These are phyloP conservation scores for Vittaforma corneae DNA, from an alignment of 371 early-diverging fungal species.

Conservation along the genomic window DNA sequence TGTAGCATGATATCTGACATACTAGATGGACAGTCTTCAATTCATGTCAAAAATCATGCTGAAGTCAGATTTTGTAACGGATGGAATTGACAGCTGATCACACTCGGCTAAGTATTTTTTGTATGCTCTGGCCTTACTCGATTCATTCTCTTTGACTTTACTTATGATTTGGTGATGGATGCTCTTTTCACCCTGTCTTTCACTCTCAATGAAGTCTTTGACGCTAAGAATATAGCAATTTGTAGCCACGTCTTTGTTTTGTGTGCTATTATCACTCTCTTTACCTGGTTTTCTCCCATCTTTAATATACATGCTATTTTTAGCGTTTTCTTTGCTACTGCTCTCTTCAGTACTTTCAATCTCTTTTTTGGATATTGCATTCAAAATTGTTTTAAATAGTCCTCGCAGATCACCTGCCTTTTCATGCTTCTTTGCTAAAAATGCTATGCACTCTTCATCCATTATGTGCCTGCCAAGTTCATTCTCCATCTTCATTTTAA, in stretches of 20 bases:
- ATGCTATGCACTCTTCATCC: background rate
- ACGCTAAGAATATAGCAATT: background rate
- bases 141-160: background rate
- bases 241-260: too few relatives aligned
- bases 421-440: constrained; percentile 27
- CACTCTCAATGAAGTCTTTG: background rate
- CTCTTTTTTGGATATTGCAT: constrained; percentile 16
- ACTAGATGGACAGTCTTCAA: too few relatives aligned
- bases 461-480: constrained; percentile 15
- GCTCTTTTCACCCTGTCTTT: background rate
- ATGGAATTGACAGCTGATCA: constrained; percentile 11
- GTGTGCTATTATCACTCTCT: too few relatives aligned
- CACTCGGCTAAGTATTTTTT: constrained; percentile 20
- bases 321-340: background rate
- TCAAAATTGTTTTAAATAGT: constrained; percentile 29
- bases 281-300: background rate
- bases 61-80: constrained; percentile 29
- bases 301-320: too few relatives aligned
- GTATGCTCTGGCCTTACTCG: constrained; percentile 13
- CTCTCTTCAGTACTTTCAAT: background rate
- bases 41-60: constrained; percentile 30
- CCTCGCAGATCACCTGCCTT: constrained; percentile 37
- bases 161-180: constrained; percentile 31
- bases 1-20: too few relatives aligned
- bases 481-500: constrained; percentile 29